Percentiles rank a stretch among this genome's conserved stretches.
These are phyloP conservation scores for Porogramme epimiltina DNA, from an alignment of 1,284 basidiomycete genomes.

Conservation along the genomic window DNA sequence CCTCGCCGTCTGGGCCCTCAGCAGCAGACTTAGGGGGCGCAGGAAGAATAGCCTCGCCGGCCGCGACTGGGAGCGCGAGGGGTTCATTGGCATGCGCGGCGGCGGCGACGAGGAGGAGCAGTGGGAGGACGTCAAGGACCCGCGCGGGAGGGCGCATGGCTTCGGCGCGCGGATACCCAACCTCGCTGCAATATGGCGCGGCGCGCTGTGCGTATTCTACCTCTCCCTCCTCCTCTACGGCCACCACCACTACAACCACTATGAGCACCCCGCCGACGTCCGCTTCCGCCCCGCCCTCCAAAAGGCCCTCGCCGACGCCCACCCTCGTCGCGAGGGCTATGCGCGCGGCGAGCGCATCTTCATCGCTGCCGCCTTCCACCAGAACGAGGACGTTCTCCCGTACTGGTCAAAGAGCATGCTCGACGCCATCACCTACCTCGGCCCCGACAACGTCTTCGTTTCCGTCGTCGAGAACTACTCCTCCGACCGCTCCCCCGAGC, in stretches of 20 bases:
- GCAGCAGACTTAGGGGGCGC: slow-evolving; percentile 2
- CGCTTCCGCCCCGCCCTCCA: slow-evolving; percentile 28
- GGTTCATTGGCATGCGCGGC: slow-evolving; percentile 18
- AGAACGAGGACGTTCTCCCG: slow-evolving; percentile 40
- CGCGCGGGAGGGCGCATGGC: background rate
- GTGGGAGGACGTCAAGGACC: slow-evolving; percentile 1
- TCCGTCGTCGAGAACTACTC: slow-evolving; percentile 59
- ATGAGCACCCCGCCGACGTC: slow-evolving; percentile 32
- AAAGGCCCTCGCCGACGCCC: slow-evolving; percentile 22
- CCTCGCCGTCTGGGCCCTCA: slow-evolving; percentile 3
- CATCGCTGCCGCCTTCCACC: slow-evolving; percentile 43
- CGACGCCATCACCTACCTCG: slow-evolving; percentile 43
- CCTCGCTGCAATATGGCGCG: slow-evolving; percentile 10
- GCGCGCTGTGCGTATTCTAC: slow-evolving; percentile 20
- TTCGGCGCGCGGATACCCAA: slow-evolving; percentile 3
- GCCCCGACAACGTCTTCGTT: slow-evolving; percentile 51
- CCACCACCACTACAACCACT: slow-evolving; percentile 21
- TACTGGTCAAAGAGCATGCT: slow-evolving; percentile 42
- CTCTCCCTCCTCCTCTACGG: slow-evolving; percentile 18
- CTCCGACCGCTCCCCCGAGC: slow-evolving; percentile 41
- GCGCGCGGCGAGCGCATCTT: slow-evolving; percentile 34
- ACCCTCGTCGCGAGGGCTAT: slow-evolving; percentile 26
- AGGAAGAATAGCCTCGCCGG: too few relatives aligned
- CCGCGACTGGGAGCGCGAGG: slow-evolving; percentile 5
- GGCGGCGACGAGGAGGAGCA: slow-evolving; percentile 6